These are phyloP conservation scores for Lactarius evosmus DNA, from an alignment of 768 basidiomycete genomes.

Conservation along the genomic window DNA sequence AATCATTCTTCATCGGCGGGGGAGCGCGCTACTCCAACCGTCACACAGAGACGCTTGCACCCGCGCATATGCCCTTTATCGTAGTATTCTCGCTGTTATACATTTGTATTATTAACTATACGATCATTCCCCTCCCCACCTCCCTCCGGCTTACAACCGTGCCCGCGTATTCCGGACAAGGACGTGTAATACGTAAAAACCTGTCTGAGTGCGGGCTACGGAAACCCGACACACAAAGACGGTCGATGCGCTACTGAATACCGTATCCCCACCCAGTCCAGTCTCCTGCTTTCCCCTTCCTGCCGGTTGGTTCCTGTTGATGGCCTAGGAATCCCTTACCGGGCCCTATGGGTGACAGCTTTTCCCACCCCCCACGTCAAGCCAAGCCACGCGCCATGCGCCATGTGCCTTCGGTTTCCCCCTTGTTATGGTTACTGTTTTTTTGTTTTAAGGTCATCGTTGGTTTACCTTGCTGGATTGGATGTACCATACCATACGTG, in stretches of 20 bases:
- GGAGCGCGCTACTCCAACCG: background rate
- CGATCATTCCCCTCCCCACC: background rate
- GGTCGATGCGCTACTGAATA: background rate
- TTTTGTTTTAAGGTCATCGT: too few relatives aligned
- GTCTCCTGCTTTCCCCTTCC: background rate
- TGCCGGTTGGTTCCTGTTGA: too few relatives aligned
- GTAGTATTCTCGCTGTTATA: background rate
- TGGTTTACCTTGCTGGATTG: too few relatives aligned
- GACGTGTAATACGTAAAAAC: background rate
- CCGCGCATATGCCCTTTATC: background rate
- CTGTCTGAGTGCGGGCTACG: background rate
- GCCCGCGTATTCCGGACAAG: conserved; percentile 15
- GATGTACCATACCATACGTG: too few relatives aligned
- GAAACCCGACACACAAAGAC: background rate
- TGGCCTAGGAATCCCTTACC: background rate
- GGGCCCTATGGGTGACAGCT: background rate
- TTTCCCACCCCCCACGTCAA: background rate
- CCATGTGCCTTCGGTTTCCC: too few relatives aligned
- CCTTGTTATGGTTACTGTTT: too few relatives aligned
- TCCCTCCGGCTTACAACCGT: conserved; percentile 6
- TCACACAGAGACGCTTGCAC: too few relatives aligned
- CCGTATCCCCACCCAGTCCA: background rate
- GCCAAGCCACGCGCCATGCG: background rate
- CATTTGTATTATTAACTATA: background rate
- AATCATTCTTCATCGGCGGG: background rate